Conservation (phyloP, 306 rosid species). For the Acacia crassicarpa region DNA sequence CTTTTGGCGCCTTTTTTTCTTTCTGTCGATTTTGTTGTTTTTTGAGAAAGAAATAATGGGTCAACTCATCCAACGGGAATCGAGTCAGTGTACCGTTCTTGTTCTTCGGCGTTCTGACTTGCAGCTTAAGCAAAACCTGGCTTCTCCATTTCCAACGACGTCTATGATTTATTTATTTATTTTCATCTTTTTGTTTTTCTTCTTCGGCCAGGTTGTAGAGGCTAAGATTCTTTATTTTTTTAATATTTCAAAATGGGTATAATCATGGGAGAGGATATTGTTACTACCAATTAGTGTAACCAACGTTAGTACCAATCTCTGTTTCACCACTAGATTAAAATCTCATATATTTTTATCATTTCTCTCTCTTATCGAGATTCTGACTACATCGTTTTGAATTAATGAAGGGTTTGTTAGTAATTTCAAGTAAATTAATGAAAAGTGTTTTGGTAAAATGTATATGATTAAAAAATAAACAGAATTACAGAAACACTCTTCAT, state of each 20-base stretch:
- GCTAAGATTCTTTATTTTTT: not conserved
- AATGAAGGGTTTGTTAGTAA: too few species aligned
- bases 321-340: too few species aligned
- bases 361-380: too few species aligned
- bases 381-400: too few species aligned
- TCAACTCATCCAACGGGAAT: constrained; percentile 41
- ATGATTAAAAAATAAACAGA: too few species aligned
- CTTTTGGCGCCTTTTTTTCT: not conserved
- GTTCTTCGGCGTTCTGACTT: constrained; percentile 50
- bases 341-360: too few species aligned
- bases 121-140: constrained; percentile 46
- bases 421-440: too few species aligned
- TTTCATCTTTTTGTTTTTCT: not conserved
- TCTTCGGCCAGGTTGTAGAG: not conserved
- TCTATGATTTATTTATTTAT: not conserved
- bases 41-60: not conserved
- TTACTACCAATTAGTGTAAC: too few species aligned
- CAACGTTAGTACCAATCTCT: too few species aligned
- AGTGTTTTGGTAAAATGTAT: too few species aligned
- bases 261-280: too few species aligned
- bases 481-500: too few species aligned
- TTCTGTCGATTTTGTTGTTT: not conserved
- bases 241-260: not conserved
- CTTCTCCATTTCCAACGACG: constrained; percentile 39
- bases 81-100: constrained; percentile 45